Conservation (phyloP, 805 yeast species). For the Cyberlindnera samutprakarnensis region DNA sequence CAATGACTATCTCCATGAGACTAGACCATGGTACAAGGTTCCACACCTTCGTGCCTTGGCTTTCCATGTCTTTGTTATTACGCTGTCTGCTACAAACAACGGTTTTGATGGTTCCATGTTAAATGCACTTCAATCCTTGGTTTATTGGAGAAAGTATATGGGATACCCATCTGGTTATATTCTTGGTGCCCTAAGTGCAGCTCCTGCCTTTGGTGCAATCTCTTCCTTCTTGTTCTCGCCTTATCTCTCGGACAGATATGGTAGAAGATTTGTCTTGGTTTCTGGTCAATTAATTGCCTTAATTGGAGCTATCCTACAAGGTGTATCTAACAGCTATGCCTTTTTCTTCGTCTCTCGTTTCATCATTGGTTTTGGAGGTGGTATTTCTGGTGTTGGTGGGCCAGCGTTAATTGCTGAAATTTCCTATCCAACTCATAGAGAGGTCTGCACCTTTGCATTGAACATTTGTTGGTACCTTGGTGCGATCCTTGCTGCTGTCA, state of each 20-base stretch:
- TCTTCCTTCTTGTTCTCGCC: constrained; percentile 25
- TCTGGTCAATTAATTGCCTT: constrained; percentile 14
- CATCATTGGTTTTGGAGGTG: constrained; percentile 40
- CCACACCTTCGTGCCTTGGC: constrained; percentile 31
- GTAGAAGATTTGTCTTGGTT: constrained; percentile 27
- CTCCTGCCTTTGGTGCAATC: constrained; percentile 33
- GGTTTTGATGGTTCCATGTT: constrained; percentile 43
- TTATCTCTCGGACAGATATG: constrained; percentile 29
- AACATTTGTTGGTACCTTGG: constrained; percentile 47
- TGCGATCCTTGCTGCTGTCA: constrained; percentile 35
- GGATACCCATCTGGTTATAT: constrained; percentile 30
- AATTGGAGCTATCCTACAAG: constrained; percentile 21
- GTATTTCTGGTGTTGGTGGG: constrained; percentile 29
- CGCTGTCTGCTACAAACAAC: constrained; percentile 38
- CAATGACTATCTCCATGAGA: constrained; percentile 7
- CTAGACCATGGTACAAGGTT: constrained; percentile 26
- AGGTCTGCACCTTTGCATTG: constrained; percentile 33
- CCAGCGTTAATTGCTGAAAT: constrained; percentile 46
- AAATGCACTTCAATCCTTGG: constrained; percentile 40
- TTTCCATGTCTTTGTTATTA: constrained; percentile 30
- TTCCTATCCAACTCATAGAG: constrained; percentile 40
- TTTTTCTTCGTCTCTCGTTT: constrained; percentile 26
- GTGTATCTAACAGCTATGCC: constrained; percentile 23
- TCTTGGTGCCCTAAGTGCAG: constrained; percentile 34
- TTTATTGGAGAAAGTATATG: constrained; percentile 31